Percentiles rank a stretch among this genome's conserved stretches.
Conservation (phyloP, 371 early-diverging fungal species). For the Zancudomyces culisetae region DNA sequence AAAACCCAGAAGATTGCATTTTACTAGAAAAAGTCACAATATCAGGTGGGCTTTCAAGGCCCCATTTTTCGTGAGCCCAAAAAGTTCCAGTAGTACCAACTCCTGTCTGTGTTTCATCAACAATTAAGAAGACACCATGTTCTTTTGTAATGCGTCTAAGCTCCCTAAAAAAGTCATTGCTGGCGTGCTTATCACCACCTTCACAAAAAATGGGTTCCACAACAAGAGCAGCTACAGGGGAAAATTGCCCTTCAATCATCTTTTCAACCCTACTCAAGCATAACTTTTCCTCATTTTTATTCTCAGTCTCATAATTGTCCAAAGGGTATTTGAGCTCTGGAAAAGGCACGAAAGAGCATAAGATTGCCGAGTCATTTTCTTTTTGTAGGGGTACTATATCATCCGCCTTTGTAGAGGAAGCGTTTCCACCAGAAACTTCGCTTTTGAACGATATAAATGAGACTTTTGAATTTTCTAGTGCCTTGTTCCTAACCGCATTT, state of each 20-base stretch:
- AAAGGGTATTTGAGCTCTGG: conserved; percentile 42
- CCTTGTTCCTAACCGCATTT: conserved; percentile 43
- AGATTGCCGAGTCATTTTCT: conserved; percentile 52
- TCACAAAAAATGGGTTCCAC: conserved; percentile 70
- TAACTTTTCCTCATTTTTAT: conserved; percentile 31
- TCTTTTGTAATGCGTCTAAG: conserved; percentile 41
- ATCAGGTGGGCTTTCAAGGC: conserved; percentile 38
- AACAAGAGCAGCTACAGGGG: conserved; percentile 50
- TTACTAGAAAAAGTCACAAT: conserved; percentile 62
- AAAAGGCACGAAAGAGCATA: conserved; percentile 35
- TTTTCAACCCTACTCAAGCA: conserved; percentile 31
- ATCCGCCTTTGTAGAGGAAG: conserved; percentile 51
- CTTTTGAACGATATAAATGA: conserved; percentile 43
- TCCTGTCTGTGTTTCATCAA: conserved; percentile 72
- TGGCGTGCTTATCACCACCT: conserved; percentile 56
- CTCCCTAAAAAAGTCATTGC: conserved; percentile 39
- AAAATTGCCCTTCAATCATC: conserved; percentile 26
- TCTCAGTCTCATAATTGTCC: conserved; percentile 30
- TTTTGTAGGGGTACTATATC: conserved; percentile 52
- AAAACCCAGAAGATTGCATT: conserved; percentile 60
- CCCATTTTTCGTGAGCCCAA: conserved; percentile 61
- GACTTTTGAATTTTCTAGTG: conserved; percentile 48
- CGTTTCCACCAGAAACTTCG: conserved; percentile 53
- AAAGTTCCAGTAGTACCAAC: conserved; percentile 65
- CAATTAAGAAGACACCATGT: conserved; percentile 48